Conservation (phyloP, 768 basidiomycete species). For the Hericium coralloides region DNA sequence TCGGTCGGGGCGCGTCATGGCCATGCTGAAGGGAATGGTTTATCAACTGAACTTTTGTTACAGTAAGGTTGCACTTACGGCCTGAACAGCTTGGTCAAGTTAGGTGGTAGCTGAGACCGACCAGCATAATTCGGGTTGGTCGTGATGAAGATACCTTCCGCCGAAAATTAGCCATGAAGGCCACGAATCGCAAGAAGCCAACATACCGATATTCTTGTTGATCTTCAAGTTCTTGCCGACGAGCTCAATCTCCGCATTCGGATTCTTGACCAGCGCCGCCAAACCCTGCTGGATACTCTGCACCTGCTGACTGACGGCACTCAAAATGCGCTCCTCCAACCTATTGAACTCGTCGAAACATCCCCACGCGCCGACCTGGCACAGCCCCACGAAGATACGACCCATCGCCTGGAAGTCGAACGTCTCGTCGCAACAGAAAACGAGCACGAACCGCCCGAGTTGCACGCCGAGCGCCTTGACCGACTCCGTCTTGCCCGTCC, state of each 20-base stretch:
- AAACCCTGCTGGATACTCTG: slow-evolving; percentile 97
- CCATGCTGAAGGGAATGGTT: slow-evolving; percentile 54
- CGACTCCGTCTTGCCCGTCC: slow-evolving; percentile 95
- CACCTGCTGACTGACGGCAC: slow-evolving; percentile 97
- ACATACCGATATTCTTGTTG: slow-evolving; percentile 83
- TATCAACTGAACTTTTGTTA: neutral
- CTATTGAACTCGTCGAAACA: slow-evolving; percentile 98
- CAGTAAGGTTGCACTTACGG: slow-evolving; percentile 46
- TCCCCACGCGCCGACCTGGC: slow-evolving; percentile 99
- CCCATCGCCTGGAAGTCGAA: slow-evolving; percentile 99
- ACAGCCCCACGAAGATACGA: slow-evolving; percentile 95
- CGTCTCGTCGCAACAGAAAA: slow-evolving; percentile 99
- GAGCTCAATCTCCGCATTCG: slow-evolving; percentile 86
- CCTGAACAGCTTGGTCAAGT: slow-evolving; percentile 87
- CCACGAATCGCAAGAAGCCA: slow-evolving; percentile 5
- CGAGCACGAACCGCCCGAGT: slow-evolving; percentile 95
- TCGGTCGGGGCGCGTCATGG: slow-evolving; percentile 97
- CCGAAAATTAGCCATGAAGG: neutral
- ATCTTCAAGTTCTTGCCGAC: slow-evolving; percentile 92
- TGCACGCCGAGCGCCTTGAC: slow-evolving; percentile 98
- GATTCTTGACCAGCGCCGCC: slow-evolving; percentile 71
- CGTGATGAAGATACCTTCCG: slow-evolving; percentile 89
- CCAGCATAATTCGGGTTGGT: slow-evolving; percentile 99
- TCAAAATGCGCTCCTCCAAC: slow-evolving; percentile 94
- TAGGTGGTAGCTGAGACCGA: slow-evolving; percentile 83